Evolutionary conservation across 495 filamentous ascomycete genomes (phyloP).

Genomic region (Annulohypoxylon bovei): DNA sequence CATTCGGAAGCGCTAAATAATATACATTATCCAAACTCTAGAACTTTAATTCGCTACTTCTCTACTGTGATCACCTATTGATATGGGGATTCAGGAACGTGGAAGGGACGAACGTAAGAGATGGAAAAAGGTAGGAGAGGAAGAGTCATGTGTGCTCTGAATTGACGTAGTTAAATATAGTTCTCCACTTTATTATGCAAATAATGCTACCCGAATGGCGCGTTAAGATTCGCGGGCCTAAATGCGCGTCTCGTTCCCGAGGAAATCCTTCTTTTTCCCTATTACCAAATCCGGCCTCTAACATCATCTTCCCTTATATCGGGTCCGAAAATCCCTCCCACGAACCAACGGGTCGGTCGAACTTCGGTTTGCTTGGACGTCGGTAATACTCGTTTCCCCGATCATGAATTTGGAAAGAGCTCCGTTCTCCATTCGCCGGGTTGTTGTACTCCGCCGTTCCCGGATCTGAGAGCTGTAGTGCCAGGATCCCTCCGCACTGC

Average conservation of each 20-base stretch:
- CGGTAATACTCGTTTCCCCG: conserved; percentile 16
- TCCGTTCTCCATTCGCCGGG: neutral
- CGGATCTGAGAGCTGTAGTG: conserved; percentile 13
- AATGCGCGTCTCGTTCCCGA: conserved; percentile 14
- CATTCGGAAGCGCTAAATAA: neutral
- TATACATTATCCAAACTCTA: neutral
- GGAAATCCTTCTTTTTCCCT: conserved; percentile 6
- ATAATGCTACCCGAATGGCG: neutral
- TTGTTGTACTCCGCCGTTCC: conserved; percentile 7
- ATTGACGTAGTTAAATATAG: neutral
- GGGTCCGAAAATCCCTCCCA: conserved; percentile 16
- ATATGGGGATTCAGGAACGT: conserved; percentile 1
- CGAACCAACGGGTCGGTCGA: conserved; percentile 15
- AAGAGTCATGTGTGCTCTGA: conserved; percentile 13
- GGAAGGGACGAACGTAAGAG: neutral
- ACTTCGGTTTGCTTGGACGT: neutral
- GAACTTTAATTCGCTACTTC: neutral
- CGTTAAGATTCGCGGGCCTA: neutral
- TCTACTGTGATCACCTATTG: neutral
- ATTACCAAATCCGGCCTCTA: conserved; percentile 8
- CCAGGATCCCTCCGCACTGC: neutral
- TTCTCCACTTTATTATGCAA: conserved; percentile 9
- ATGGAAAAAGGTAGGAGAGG: neutral
- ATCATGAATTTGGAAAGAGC: conserved; percentile 19
- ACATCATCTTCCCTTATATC: neutral